Base-by-base conservation (phyloP, 495 filamentous ascomycete species). In the Penicillium cinerascens region DNA sequence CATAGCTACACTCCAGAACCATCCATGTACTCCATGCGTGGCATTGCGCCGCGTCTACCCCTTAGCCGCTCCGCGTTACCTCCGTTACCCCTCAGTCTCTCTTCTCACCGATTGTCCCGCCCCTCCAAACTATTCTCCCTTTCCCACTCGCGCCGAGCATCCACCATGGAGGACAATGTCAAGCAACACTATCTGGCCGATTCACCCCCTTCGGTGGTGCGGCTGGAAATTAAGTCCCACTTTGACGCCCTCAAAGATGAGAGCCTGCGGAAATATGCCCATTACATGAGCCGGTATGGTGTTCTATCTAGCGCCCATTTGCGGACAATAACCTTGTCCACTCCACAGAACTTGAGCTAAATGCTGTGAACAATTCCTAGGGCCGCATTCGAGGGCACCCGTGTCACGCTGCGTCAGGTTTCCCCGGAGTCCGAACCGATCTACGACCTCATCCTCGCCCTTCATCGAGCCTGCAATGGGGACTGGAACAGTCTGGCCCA, bases 361-460 rank as follows among this genome's bases (percentile, higher is more conserved):
- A 36, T 20, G 45, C 3, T 11, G 27, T 25, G 41, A 38, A 45
- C 27, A 52, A 51, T 26, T 36, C n/a, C 63, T 54, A 93, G 90
- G 63, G 91, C 91, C 42, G 86, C 87, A 5, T 91, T 92, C 51
- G 82, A 87, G 38, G 93, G 93, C 21, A 89, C 83, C 47, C 83
- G 92, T 44, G 83, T 97, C 46, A 88, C 90, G 17, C 74, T 95
- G 17, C 89, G 91, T 46, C 93, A 98, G 61, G 79, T 91, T 52
- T 96, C 90, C 0, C 87, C 91, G 15, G 93, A 97, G 72, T 89
- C 88, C 9, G 92, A 96, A 68, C 69, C 76, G 46, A 96, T 98
- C 63, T 95, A 87, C 63, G 91, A 98, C 66, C 83, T 97, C 67
- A 95, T 97, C 54, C 68, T 97, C 22, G 74, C 84, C 9, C 79